Conservation (phyloP, 2,329 filamentous ascomycete genomes). For the Diaporthe vaccinii region DNA sequence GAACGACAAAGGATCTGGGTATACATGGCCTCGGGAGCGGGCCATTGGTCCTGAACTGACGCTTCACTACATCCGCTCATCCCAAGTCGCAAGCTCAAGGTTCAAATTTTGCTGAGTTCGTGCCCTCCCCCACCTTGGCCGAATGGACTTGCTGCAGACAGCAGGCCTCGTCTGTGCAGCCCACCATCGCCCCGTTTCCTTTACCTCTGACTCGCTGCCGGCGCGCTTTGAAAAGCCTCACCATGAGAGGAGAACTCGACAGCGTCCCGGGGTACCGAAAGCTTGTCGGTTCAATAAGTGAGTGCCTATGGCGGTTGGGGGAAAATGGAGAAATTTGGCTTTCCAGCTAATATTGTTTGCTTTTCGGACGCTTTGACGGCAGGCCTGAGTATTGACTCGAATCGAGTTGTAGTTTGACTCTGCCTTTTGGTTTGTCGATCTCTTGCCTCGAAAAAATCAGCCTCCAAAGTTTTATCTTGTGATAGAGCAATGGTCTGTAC, state of each 20-base stretch:
- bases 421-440: not conserved
- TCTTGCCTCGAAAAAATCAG: not conserved
- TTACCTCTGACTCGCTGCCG: not conserved
- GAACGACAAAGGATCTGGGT: not conserved
- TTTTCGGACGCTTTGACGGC: not conserved
- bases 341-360: conserved; percentile 9
- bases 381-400: not conserved
- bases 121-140: not conserved
- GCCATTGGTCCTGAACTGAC: not conserved
- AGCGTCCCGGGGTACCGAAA: conserved; percentile 5
- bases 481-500: not conserved
- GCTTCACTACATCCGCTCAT: conserved; percentile 5
- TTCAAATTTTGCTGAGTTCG: conserved; percentile 10
- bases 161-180: conserved; percentile 4
- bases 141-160: not conserved
- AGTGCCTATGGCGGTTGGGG: not conserved
- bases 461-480: too few relatives aligned
- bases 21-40: not conserved
- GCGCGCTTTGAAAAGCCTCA: not conserved
- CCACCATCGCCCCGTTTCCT: not conserved
- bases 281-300: not conserved
- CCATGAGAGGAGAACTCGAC: not conserved
- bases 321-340: conserved; percentile 11
- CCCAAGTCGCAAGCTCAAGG: conserved; percentile 18
- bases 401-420: too few relatives aligned